A percentile compares a stretch with the other conserved stretches of the same genome.
Evolutionary conservation across 352 stramenopile species (phyloP).

Genomic region (Phytophthora tubulina): DNA sequence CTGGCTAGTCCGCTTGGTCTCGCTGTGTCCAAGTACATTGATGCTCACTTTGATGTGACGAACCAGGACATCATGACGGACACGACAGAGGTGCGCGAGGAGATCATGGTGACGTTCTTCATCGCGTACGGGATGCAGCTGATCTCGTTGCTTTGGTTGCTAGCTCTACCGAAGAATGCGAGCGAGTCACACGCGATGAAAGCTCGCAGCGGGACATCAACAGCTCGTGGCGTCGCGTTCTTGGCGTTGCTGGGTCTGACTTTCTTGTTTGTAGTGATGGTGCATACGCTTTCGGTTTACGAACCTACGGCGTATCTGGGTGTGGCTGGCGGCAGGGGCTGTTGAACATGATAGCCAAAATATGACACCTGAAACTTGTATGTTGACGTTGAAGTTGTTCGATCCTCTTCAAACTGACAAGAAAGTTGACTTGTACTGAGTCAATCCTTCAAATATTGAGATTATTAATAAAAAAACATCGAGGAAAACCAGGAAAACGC

Average conservation of each 20-base stretch:
- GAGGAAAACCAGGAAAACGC: constrained; percentile 4
- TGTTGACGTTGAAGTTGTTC: no score
- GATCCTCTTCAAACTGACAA: no score
- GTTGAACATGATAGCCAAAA: constrained; percentile 19
- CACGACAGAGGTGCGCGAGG: constrained; percentile 48
- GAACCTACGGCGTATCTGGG: constrained; percentile 55
- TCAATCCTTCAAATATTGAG: no score
- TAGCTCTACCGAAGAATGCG: constrained; percentile 57
- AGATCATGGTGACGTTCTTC: constrained; percentile 60
- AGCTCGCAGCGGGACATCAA: constrained; percentile 39
- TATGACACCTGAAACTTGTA: background rate
- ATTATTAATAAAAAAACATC: no score
- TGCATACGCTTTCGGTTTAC: constrained; percentile 70
- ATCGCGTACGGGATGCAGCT: constrained; percentile 66
- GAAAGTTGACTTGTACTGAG: no score
- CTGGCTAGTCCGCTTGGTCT: constrained; percentile 54
- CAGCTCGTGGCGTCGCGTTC: constrained; percentile 20
- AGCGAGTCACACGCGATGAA: constrained; percentile 42
- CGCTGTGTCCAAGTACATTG: constrained; percentile 66
- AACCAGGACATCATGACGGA: constrained; percentile 51
- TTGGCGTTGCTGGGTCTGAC: constrained; percentile 34
- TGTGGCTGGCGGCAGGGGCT: constrained; percentile 60
- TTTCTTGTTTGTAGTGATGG: constrained; percentile 36
- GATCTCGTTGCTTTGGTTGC: constrained; percentile 55
- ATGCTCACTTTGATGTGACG: constrained; percentile 64